Percentiles rank a stretch among this genome's conserved stretches.
These are phyloP conservation scores for Populus hybrid DNA, from an alignment of 441 rosid genomes.

Conservation along the genomic window DNA sequence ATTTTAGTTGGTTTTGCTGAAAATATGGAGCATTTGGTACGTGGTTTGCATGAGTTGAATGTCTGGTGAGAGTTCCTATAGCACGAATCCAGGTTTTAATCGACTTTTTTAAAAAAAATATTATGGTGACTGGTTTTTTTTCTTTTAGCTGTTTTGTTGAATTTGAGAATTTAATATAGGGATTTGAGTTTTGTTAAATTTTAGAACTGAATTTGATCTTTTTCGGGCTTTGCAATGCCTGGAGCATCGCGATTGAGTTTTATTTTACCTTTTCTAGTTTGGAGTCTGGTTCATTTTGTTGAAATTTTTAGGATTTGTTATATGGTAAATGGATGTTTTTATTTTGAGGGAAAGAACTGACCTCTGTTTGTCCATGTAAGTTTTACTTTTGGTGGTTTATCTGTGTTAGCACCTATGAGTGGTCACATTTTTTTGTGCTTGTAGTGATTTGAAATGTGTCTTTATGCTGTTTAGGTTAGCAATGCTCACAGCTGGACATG, in stretches of 20 bases:
- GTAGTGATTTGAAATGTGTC: slow-evolving; percentile 10
- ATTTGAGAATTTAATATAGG: not conserved
- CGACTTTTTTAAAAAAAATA: not conserved
- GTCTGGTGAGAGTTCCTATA: not conserved
- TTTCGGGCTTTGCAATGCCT: not conserved
- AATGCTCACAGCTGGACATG: slow-evolving; percentile 97
- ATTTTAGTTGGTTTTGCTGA: not conserved
- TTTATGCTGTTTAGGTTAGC: slow-evolving; percentile 48
- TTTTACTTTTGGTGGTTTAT: not conserved
- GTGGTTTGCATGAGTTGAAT: slow-evolving; percentile 6
- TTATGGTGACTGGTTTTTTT: not conserved
- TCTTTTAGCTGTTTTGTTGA: not conserved
- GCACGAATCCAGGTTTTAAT: not conserved
- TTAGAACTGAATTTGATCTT: not conserved
- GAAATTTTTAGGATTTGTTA: not conserved
- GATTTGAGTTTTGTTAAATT: not conserved
- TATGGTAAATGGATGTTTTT: not conserved
- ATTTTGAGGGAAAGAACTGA: not conserved
- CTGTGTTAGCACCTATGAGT: not conserved
- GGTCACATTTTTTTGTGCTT: not conserved
- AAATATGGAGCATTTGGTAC: not conserved
- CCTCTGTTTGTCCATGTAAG: not conserved
- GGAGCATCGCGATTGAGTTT: not conserved
- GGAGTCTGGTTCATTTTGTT: not conserved
- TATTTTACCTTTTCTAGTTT: not conserved